Percentiles rank a stretch among this genome's conserved stretches.
phyloP scores from a whole-genome alignment of 2,329 filamentous ascomycete species.

The Ophiocordyceps camponoti-leonardi region DNA sequence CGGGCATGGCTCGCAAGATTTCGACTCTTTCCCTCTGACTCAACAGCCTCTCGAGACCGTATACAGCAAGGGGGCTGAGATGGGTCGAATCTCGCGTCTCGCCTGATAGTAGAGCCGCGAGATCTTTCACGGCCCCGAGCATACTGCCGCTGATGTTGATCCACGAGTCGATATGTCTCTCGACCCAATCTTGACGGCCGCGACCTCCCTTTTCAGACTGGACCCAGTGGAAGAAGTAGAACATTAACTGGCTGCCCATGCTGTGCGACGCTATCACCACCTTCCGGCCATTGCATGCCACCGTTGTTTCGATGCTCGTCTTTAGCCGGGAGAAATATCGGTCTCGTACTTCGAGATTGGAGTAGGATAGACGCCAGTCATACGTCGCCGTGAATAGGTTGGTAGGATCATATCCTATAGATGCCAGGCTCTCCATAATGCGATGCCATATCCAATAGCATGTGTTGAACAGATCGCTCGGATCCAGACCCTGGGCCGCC shows the following conservation, averaged over 20 bases:
- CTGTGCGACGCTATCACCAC: conserved; percentile 80
- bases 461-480: conserved; percentile 83
- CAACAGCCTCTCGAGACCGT: conserved; percentile 89
- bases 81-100: conserved; percentile 99
- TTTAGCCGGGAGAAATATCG: conserved; percentile 89
- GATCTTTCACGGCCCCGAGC: conserved; percentile 82
- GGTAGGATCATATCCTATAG: conserved; percentile 84
- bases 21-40: conserved; percentile 80
- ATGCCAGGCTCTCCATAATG: conserved; percentile 90
- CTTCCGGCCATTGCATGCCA: conserved; percentile 56
- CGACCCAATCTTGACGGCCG: conserved; percentile 78
- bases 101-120: conserved; percentile 79
- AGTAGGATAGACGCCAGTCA: conserved; percentile 86
- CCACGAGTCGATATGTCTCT: conserved; percentile 83
- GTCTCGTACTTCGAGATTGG: conserved; percentile 76
- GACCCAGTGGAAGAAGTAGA: conserved; percentile 69
- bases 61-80: conserved; percentile 89
- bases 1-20: conserved; percentile 92
- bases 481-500: conserved; percentile 91
- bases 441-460: conserved; percentile 99
- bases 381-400: conserved; percentile 55
- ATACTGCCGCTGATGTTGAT: conserved; percentile 98
- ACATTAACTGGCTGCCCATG: conserved; percentile 92
- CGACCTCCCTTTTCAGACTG: conserved; percentile 61
- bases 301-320: conserved; percentile 72